These are phyloP conservation scores for Chloropicon primus DNA, from an alignment of 139 green algal species.

Conservation along the genomic window DNA sequence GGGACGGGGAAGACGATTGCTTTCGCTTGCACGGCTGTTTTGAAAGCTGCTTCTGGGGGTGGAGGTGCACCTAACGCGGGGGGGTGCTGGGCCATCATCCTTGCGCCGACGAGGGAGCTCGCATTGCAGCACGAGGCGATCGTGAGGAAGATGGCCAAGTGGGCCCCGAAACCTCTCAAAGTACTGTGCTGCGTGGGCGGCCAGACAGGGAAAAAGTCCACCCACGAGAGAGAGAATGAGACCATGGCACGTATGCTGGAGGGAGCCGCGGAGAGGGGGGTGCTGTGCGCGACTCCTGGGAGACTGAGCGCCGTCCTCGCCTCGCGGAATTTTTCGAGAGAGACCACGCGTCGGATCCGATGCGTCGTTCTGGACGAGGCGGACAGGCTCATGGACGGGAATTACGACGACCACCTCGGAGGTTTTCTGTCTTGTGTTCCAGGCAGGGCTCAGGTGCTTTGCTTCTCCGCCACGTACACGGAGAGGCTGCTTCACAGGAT, in stretches of 20 bases:
- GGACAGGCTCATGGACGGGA: background rate
- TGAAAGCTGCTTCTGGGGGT: background rate
- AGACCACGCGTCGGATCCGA: background rate
- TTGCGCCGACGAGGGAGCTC: conserved; percentile 68
- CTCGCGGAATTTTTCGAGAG: background rate
- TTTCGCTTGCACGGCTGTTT: conserved; percentile 31
- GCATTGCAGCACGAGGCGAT: conserved; percentile 48
- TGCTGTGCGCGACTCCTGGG: background rate
- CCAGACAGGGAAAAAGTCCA: background rate
- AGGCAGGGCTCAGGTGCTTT: background rate
- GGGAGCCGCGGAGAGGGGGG: background rate
- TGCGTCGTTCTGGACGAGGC: background rate
- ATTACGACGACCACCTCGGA: background rate
- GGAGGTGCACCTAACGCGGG: no score
- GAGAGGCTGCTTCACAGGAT: background rate
- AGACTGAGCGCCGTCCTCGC: background rate
- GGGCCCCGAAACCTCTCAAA: background rate
- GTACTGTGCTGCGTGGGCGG: background rate
- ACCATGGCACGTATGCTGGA: background rate
- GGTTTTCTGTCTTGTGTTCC: background rate
- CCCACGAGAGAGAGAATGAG: background rate
- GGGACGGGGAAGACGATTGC: conserved; percentile 75
- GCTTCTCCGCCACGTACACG: background rate
- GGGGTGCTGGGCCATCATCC: conserved; percentile 31
- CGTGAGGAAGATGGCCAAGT: conserved; percentile 5